Evolutionary conservation across 2,329 filamentous ascomycete species (phyloP), one percentile per base, ranked within the genome.

Genomic region (Penicillium rolfsii): DNA sequence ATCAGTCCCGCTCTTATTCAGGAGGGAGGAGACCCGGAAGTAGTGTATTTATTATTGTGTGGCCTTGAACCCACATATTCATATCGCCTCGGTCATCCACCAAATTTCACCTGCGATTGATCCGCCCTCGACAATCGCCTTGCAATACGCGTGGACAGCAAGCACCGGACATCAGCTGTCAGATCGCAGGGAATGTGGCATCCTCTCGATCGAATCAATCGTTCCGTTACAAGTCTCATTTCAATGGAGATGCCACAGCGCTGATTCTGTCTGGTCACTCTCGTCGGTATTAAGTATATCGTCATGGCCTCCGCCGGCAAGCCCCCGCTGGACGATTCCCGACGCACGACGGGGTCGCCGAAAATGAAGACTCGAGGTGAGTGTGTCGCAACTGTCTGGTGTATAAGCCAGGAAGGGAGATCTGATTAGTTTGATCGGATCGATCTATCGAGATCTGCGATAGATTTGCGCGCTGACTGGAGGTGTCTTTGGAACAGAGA

Each of bases 401-500:
- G n/a, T 24, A 52, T 49, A 5, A 9, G 16, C 19, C 5, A 26
- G 26, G n/a, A 60, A 54, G 59, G 43, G 38, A 54, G 41, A 57
- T 56, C 26, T 22, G n/a, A 57, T 61, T 46, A 62, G 65, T 49
- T 26, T n/a, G 26, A 26, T 33, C 26, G 49, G 59, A 57, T 35
- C 52, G 24, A 16, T 22, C 38, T 38, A 16, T 52, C 55, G 40
- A 40, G 50, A 9, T 30, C 22, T 30, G 43, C 50, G 52, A 54
- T 49, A 36, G 40, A 56, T 52, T 22, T 11, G 52, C 58, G 28
- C 26, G 62, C 64, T 66, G 14, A 65, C 53, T 35, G 38, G 8
- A 38, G 22, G 57, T 24, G 19, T 55, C 35, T 61, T 54, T 52
- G 36, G 43, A 35, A 58, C 66, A 90, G 89, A 91, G 79, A 91